Conservation (phyloP, 116 monocot species). For the Dioscorea cayenensis region DNA sequence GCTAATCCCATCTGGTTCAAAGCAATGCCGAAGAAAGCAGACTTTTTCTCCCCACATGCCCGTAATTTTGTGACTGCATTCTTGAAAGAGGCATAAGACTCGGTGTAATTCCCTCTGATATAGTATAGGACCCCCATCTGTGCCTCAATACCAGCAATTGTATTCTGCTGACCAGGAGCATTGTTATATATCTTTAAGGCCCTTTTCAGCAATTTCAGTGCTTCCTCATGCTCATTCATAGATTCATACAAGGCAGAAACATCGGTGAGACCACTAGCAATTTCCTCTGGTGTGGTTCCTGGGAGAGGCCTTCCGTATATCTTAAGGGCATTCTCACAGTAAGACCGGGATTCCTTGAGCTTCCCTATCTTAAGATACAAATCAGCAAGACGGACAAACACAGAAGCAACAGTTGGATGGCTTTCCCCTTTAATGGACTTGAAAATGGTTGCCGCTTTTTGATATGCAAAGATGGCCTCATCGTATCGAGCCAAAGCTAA, state of each 20-base stretch:
- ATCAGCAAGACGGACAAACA: conserved; percentile 61
- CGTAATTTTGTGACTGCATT: conserved; percentile 48
- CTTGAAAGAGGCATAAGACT: conserved; percentile 60
- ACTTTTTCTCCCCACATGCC: conserved; percentile 59
- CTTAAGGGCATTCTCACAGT: conserved; percentile 62
- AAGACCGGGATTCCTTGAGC: conserved; percentile 49
- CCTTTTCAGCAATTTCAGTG: conserved; percentile 62
- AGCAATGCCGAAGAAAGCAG: conserved; percentile 61
- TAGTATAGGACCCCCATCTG: conserved; percentile 71
- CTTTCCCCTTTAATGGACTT: conserved; percentile 63
- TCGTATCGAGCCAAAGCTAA: conserved; percentile 55
- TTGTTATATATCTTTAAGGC: conserved; percentile 63
- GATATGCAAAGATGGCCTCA: conserved; percentile 63
- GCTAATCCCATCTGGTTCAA: conserved; percentile 76
- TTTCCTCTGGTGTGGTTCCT: conserved; percentile 47
- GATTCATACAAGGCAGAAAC: conserved; percentile 74
- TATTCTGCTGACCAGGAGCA: conserved; percentile 61
- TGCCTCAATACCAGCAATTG: conserved; percentile 70
- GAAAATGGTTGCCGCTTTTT: conserved; percentile 50
- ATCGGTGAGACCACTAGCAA: conserved; percentile 55
- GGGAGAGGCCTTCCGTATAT: conserved; percentile 60
- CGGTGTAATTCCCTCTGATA: conserved; percentile 50
- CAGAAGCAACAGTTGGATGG: conserved; percentile 54
- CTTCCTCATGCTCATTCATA: conserved; percentile 63
- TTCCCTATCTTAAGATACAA: conserved; percentile 65